These are phyloP conservation scores for Dillenia suffruticosa DNA, from an alignment of 164 flowering plant genomes.

Conservation along the genomic window DNA sequence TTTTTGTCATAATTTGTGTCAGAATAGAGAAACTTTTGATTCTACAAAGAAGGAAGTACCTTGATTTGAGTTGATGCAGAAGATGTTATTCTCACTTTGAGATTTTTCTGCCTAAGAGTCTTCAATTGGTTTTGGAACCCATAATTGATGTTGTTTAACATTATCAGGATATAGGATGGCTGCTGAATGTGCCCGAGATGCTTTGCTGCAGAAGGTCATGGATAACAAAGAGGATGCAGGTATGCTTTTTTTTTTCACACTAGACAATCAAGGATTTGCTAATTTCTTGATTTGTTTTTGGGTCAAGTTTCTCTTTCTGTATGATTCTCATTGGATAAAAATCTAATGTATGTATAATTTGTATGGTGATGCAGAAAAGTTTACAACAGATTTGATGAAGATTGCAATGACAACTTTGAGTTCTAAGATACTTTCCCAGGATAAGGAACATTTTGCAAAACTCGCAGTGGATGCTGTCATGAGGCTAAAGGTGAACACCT, in stretches of 20 bases:
- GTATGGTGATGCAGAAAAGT: conserved; percentile 54
- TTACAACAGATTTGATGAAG: conserved; percentile 82
- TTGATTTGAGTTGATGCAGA: no score
- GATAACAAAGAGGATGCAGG: conserved; percentile 85
- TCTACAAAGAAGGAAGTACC: no score
- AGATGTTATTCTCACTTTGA: no score
- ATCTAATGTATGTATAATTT: conserved; percentile 4
- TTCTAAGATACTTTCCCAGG: conserved; percentile 94
- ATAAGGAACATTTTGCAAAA: conserved; percentile 90
- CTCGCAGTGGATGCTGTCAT: conserved; percentile 98
- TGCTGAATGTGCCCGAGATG: conserved; percentile 85
- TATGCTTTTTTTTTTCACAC: conserved; percentile 9
- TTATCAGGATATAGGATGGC: conserved; percentile 84
- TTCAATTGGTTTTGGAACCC: no score
- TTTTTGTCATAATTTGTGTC: no score
- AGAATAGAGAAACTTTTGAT: no score
- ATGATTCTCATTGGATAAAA: neutral
- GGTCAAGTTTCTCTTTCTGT: neutral
- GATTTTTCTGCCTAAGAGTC: no score
- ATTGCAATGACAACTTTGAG: conserved; percentile 98
- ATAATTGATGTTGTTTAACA: neutral
- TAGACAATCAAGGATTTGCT: neutral
- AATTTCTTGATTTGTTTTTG: neutral
- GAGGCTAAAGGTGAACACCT: conserved; percentile 74
- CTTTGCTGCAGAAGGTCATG: conserved; percentile 62